Evolutionary conservation across 2,329 filamentous ascomycete genomes (phyloP), one percentile per base, ranked within the genome.

Genomic region (Neurospora sp.): DNA sequence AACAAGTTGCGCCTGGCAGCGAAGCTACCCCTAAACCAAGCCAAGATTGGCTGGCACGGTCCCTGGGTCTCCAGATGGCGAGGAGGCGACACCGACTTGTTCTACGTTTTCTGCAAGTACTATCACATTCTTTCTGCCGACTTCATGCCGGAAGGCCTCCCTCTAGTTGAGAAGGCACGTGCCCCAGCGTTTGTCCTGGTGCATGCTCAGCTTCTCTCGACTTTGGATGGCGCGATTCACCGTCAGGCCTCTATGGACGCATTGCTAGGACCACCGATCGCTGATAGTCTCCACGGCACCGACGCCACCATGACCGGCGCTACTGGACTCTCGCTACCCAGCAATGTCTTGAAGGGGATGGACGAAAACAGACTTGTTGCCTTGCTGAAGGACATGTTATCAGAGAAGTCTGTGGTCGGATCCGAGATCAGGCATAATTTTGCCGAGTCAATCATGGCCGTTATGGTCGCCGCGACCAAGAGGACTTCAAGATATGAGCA

Each of bases 31-130:
- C 78, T 93, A 46, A 86, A 89, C 38, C 88, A 91, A 5, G 85
- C 88, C 38, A 88, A 90, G 73, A 89, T 97, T n/a, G 84, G 89
- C 62, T 97, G 94, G 93, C 89, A 91, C 75, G 92, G 93, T 0
- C 89, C 90, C 0, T 97, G 94, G 94, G 84, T 92, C 8, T 88
- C 91, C 46, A 88, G 93, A 72, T 97, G 94, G 94, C 90, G 89
- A 72, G 94, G 94, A 15, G 88, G 89, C 2, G 93, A 97, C 75
- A 96, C 91, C 4, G 94, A 97, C 76, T 83, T 97, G 40, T 93
- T 97, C 78, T 97, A 95, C 80, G 91, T 96, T 66, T 97, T 97
- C 76, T 88, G 90, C 81, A 97, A 97, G 80, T 90, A 96, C 78
- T 96, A 91, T 75, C 91, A 95, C 78, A 86, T 95, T 23, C 83